Evolutionary conservation across 2,329 filamentous ascomycete genomes (phyloP).

Genomic region (Clonostachys rhizophaga): DNA sequence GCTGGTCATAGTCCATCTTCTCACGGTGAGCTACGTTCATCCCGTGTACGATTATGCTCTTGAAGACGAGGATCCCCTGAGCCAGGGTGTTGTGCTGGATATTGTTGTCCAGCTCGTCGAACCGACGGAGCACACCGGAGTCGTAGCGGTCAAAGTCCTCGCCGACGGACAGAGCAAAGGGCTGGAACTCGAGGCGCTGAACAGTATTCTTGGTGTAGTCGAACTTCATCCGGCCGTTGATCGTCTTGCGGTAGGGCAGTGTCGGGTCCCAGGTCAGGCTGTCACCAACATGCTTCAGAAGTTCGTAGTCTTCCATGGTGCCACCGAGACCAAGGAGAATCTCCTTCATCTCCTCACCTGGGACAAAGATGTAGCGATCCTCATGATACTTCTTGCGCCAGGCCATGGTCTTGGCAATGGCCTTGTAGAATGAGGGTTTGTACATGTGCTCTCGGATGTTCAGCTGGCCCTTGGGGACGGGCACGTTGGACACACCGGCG

Average conservation of each 20-base stretch:
- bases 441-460: slow-evolving; percentile 12
- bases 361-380: slow-evolving; percentile 15
- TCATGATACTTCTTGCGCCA: slow-evolving; percentile 12
- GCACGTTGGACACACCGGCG: not conserved
- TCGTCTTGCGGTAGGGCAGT: slow-evolving; percentile 14
- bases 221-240: slow-evolving; percentile 16
- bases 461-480: slow-evolving; percentile 7
- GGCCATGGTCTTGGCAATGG: slow-evolving; percentile 15
- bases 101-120: slow-evolving; percentile 17
- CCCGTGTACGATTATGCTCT: slow-evolving; percentile 17
- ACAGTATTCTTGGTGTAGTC: slow-evolving; percentile 14
- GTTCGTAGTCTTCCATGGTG: slow-evolving; percentile 12
- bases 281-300: slow-evolving; percentile 12
- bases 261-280: slow-evolving; percentile 15
- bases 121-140: slow-evolving; percentile 16
- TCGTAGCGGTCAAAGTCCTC: slow-evolving; percentile 23
- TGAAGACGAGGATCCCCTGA: slow-evolving; percentile 21
- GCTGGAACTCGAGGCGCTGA: slow-evolving; percentile 19
- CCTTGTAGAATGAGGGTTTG: slow-evolving; percentile 14
- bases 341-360: slow-evolving; percentile 13
- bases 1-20: slow-evolving; percentile 15
- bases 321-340: slow-evolving; percentile 15
- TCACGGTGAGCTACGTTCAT: slow-evolving; percentile 10
- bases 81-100: slow-evolving; percentile 20
- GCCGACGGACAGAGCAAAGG: slow-evolving; percentile 13